Evolutionary conservation across 2,329 filamentous ascomycete genomes (phyloP).

Genomic region (Exophiala mesophila): DNA sequence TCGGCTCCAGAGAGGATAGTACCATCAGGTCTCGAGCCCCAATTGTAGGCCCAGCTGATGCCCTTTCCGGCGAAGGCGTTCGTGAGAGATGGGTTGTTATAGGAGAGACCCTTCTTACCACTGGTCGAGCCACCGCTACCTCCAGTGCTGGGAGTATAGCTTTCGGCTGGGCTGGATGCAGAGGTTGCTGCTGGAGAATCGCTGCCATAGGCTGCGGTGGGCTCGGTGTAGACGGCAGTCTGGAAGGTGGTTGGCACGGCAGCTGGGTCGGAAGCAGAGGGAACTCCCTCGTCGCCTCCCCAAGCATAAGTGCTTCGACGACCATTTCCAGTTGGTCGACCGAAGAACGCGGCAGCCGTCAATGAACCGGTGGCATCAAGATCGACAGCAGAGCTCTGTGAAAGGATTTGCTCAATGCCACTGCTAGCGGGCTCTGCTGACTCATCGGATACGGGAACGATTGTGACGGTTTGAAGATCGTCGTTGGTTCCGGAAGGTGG

Average conservation of each 20-base stretch:
- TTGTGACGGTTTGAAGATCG: constrained; percentile 18
- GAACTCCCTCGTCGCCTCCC: constrained; percentile 1
- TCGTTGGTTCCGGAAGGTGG: constrained; percentile 14
- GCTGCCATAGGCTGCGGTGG: constrained; percentile 6
- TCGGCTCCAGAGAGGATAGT: constrained; percentile 33
- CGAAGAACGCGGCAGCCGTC: constrained; percentile 19
- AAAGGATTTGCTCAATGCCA: constrained; percentile 2
- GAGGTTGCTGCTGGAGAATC: constrained; percentile 11
- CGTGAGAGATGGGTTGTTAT: constrained; percentile 36
- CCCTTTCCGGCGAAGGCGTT: constrained; percentile 30
- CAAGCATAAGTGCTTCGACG: not conserved
- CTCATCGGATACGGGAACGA: constrained; percentile 13
- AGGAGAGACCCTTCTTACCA: constrained; percentile 35
- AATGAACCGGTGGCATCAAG: constrained; percentile 5
- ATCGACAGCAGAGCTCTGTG: constrained; percentile 6
- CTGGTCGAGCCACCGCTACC: constrained; percentile 11
- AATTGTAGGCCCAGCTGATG: constrained; percentile 45
- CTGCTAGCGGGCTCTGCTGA: constrained; percentile 6
- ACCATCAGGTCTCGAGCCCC: constrained; percentile 34
- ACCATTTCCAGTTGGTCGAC: constrained; percentile 5
- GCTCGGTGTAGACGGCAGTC: constrained; percentile 12
- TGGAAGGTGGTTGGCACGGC: constrained; percentile 20
- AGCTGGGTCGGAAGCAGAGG: constrained; percentile 4
- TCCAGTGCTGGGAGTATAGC: constrained; percentile 12
- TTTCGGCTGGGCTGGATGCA: constrained; percentile 12